phyloP scores from a whole-genome alignment of 352 stramenopile species.

The Chrysophaeum taylorii region DNA sequence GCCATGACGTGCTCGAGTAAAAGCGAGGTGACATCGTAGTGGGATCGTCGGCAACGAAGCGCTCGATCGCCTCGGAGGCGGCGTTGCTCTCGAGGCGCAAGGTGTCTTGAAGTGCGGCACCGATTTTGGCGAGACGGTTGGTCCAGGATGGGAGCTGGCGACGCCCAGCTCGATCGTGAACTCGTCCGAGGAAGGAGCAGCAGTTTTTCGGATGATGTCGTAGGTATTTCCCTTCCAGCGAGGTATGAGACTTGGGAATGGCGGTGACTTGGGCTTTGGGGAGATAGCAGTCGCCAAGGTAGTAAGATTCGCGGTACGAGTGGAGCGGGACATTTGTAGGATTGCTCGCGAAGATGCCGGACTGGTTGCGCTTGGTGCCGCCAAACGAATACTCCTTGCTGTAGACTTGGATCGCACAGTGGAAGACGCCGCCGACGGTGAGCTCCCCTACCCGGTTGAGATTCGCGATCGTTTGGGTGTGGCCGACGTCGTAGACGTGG shows the following conservation, averaged over 20 bases:
- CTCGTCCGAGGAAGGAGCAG: constrained; percentile 39
- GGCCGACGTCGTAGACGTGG: constrained; percentile 24
- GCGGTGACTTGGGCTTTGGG: constrained; percentile 32
- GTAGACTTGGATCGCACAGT: constrained; percentile 23
- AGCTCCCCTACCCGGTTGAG: no score
- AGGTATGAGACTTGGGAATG: constrained; percentile 36
- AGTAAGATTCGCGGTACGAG: constrained; percentile 21
- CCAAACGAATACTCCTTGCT: constrained; percentile 24
- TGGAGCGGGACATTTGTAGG: constrained; percentile 23
- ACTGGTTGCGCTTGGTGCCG: neutral
- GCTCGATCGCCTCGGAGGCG: no score
- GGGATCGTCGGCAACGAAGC: no score
- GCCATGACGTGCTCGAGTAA: no score
- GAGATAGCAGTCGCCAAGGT: constrained; percentile 22
- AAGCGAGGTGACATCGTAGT: no score
- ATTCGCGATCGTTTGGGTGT: no score
- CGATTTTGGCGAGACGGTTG: constrained; percentile 12
- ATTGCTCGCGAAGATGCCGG: constrained; percentile 18
- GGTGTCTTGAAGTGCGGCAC: neutral
- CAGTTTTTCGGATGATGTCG: constrained; percentile 53
- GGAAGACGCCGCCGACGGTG: constrained; percentile 25
- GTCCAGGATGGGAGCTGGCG: constrained; percentile 20
- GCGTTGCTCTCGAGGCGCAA: no score
- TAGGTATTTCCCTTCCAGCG: constrained; percentile 50
- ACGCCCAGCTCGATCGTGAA: constrained; percentile 19